Evolutionary conservation across 352 stramenopile species (phyloP).

Genomic region (Pythium monospermum): DNA sequence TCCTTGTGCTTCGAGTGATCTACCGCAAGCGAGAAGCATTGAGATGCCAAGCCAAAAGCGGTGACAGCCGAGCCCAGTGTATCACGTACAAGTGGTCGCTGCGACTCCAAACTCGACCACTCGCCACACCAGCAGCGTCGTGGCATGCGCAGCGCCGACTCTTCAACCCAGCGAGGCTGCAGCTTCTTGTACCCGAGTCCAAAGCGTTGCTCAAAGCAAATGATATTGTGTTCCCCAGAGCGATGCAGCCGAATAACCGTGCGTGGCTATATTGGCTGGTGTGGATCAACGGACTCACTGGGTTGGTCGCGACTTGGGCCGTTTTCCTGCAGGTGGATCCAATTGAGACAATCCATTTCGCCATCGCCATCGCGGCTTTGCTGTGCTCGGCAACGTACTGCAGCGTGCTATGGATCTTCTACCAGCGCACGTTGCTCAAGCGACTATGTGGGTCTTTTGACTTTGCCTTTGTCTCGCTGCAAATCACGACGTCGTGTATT

Average conservation of each 20-base stretch:
- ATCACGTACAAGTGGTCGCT: slow-evolving; percentile 14
- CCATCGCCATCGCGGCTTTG: background rate
- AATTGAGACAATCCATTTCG: background rate
- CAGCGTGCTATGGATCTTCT: background rate
- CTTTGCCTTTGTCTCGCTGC: slow-evolving; percentile 29
- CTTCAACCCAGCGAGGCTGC: background rate
- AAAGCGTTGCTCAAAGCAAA: background rate
- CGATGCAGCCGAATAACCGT: background rate
- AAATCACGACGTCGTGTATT: slow-evolving; percentile 15
- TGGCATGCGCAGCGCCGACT: background rate
- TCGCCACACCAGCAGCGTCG: too few relatives aligned
- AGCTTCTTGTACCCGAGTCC: slow-evolving; percentile 1
- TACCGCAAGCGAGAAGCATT: slow-evolving; percentile 9
- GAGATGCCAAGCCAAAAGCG: background rate
- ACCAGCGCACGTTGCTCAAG: slow-evolving; percentile 5
- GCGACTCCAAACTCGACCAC: too few relatives aligned
- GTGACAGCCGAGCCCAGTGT: background rate
- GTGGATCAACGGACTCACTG: background rate
- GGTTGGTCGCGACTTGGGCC: background rate
- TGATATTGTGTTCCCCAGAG: slow-evolving; percentile 1
- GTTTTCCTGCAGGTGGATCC: slow-evolving; percentile 9
- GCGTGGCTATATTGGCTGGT: background rate
- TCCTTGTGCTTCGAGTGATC: slow-evolving; percentile 7
- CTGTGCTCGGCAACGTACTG: slow-evolving; percentile 1
- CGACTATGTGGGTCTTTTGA: slow-evolving; percentile 23